Conservation (phyloP, 2,329 filamentous ascomycete species). For the Capronia epimyces region DNA sequence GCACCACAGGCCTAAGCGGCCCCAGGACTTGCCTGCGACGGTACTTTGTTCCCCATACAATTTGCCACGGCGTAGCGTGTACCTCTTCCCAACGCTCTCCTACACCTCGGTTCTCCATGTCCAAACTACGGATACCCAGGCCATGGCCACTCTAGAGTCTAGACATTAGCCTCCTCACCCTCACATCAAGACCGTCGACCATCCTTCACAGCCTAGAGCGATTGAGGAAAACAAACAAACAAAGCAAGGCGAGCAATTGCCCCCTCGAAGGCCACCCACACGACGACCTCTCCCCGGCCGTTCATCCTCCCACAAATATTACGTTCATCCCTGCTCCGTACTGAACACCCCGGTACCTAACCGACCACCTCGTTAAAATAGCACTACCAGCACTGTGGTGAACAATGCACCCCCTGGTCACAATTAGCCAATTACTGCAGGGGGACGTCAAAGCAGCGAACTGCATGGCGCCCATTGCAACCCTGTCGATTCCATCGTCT, state of each 20-base stretch:
- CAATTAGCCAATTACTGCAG: not conserved
- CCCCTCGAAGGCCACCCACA: no score
- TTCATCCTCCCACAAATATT: no score
- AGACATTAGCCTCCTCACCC: not conserved
- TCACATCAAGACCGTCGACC: not conserved
- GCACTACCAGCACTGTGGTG: not conserved
- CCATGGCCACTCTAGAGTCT: not conserved
- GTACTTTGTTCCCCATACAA: conserved; percentile 13
- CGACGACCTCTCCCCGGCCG: not conserved
- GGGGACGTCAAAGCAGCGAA: not conserved
- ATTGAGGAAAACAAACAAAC: not conserved
- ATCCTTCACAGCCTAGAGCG: not conserved
- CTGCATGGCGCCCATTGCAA: not conserved
- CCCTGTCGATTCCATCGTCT: not conserved
- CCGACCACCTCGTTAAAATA: not conserved
- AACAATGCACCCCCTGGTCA: not conserved
- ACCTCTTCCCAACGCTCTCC: not conserved
- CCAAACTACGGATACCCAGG: no score
- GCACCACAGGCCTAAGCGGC: not conserved
- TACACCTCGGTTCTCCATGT: not conserved
- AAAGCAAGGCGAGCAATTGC: no score
- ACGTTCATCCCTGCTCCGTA: not conserved
- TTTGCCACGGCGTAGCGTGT: conserved; percentile 7
- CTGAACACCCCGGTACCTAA: not conserved
- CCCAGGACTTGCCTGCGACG: not conserved